Conservation (phyloP, 1,284 basidiomycete genomes). For the Cryptococcus sp. region DNA sequence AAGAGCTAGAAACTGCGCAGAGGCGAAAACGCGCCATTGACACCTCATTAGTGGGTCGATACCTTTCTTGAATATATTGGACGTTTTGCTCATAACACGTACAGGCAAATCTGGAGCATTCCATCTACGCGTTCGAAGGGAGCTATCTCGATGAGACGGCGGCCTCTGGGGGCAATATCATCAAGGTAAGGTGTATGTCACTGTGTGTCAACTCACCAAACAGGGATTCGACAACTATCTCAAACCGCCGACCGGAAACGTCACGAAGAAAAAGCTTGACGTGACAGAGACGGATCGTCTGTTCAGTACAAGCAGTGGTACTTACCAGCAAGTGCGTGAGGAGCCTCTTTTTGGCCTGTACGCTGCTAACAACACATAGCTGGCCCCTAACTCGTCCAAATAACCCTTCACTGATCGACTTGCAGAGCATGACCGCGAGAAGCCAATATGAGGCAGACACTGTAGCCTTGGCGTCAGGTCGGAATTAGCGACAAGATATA, state of each 20-base stretch:
- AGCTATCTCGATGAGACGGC: slow-evolving; percentile 56
- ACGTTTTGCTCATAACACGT: background rate
- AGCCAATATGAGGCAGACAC: slow-evolving; percentile 14
- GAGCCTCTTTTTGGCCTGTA: background rate
- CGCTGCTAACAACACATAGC: slow-evolving; percentile 11
- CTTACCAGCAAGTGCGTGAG: slow-evolving; percentile 49
- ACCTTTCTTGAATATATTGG: background rate
- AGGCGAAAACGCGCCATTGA: slow-evolving; percentile 45
- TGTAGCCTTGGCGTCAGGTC: slow-evolving; percentile 10
- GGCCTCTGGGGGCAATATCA: slow-evolving; percentile 53
- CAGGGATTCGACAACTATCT: slow-evolving; percentile 57
- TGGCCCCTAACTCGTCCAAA: slow-evolving; percentile 4
- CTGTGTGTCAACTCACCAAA: background rate
- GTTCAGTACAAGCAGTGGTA: slow-evolving; percentile 53
- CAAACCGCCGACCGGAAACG: slow-evolving; percentile 48
- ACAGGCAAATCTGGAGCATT: slow-evolving; percentile 55
- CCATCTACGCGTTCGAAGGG: slow-evolving; percentile 57
- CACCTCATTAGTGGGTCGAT: slow-evolving; percentile 35
- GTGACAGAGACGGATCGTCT: slow-evolving; percentile 52
- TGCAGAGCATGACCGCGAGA: slow-evolving; percentile 23
- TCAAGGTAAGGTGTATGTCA: slow-evolving; percentile 43
- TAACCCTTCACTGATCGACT: background rate
- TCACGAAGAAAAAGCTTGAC: slow-evolving; percentile 50
- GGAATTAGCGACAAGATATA: background rate
- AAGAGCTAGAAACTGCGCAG: slow-evolving; percentile 46